Evolutionary conservation across 1,139 yeast genomes (phyloP).

Genomic region (Pneumocystis jirovecii): DNA sequence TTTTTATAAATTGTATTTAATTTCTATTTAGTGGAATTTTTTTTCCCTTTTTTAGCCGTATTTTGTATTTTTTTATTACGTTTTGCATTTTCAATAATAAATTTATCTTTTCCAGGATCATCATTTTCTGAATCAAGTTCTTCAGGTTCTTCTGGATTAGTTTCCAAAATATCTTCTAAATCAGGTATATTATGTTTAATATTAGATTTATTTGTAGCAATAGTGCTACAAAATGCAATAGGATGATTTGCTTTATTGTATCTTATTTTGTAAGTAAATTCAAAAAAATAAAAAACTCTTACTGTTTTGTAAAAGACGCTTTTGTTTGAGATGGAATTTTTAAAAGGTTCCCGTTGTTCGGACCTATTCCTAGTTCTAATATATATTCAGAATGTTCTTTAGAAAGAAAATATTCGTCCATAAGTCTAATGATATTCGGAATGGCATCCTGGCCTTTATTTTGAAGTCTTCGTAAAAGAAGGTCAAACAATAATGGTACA

Average conservation of each 20-base stretch:
- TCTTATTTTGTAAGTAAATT: conserved; percentile 19
- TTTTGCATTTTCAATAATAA: not conserved
- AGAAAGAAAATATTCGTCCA: conserved; percentile 76
- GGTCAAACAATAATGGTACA: conserved; percentile 46
- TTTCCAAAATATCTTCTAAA: conserved; percentile 38
- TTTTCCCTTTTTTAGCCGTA: not conserved
- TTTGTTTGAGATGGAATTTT: conserved; percentile 61
- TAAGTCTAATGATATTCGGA: conserved; percentile 42
- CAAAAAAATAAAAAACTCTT: not conserved
- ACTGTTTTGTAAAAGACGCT: conserved; percentile 58
- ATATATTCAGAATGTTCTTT: conserved; percentile 85
- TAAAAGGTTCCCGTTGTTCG: conserved; percentile 35
- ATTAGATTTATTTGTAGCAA: conserved; percentile 27
- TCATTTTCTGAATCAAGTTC: conserved; percentile 48
- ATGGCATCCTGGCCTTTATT: conserved; percentile 47
- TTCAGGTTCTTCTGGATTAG: conserved; percentile 37
- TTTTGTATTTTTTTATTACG: not conserved
- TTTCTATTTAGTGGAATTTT: conserved; percentile 25
- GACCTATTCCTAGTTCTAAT: conserved; percentile 68
- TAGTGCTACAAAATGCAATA: conserved; percentile 54
- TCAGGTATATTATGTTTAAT: conserved; percentile 33
- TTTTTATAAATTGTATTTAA: not conserved
- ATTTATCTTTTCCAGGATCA: conserved; percentile 1
- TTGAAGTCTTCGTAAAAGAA: conserved; percentile 43
- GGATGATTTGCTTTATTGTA: conserved; percentile 72